These are phyloP conservation scores for Camellia sinensis DNA, from an alignment of 148 eudicot species.

Conservation along the genomic window DNA sequence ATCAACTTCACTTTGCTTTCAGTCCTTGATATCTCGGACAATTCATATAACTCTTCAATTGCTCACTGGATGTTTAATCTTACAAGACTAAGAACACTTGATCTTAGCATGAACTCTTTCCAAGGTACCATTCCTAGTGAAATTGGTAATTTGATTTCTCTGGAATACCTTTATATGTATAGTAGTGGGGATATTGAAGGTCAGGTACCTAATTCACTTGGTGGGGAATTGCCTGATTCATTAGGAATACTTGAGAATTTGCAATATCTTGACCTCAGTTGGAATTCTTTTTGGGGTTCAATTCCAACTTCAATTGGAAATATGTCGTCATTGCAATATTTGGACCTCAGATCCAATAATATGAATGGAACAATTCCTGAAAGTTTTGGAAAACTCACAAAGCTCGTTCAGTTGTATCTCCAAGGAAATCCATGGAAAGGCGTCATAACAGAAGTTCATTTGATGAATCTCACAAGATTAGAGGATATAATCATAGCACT, in stretches of 20 bases:
- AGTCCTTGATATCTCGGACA: neutral
- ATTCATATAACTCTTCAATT: neutral
- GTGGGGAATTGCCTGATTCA: constrained; percentile 11
- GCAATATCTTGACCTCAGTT: neutral
- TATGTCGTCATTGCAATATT: constrained; percentile 11
- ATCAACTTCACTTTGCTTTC: neutral
- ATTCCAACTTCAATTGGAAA: constrained; percentile 19
- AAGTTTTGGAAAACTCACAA: constrained; percentile 24
- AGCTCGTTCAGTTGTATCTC: constrained; percentile 1
- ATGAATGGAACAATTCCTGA: constrained; percentile 15
- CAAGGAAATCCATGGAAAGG: constrained; percentile 2
- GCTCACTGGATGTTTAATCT: neutral
- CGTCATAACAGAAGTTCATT: neutral
- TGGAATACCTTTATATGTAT: neutral
- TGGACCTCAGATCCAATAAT: neutral
- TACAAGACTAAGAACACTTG: neutral
- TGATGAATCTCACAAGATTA: neutral
- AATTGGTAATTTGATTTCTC: neutral
- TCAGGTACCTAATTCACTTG: neutral
- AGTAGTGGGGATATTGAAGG: neutral
- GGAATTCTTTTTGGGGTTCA: constrained; percentile 1
- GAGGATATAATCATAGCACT: neutral
- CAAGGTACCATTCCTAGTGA: neutral
- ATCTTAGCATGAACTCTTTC: neutral
- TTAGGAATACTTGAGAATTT: constrained; percentile 11